Conservation (phyloP, 345 rosid species). For the Atalantia buxifolia region DNA sequence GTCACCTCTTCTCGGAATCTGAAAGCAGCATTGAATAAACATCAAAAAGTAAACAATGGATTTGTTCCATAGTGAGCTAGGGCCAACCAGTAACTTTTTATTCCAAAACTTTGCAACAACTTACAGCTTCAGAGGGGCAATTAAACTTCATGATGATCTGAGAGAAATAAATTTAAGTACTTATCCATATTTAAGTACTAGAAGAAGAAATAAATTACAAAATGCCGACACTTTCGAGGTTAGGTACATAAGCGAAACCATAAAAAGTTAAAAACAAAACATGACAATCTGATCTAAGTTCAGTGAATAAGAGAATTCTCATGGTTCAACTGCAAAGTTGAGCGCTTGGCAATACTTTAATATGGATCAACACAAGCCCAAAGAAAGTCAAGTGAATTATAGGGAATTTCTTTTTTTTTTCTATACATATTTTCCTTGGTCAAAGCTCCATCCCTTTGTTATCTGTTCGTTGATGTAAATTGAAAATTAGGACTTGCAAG, state of each 20-base stretch:
- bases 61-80: neutral
- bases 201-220: neutral
- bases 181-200: neutral
- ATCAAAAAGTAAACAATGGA: neutral
- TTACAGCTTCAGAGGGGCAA: neutral
- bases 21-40: constrained; percentile 29
- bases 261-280: too few species aligned
- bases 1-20: constrained; percentile 39
- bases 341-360: neutral
- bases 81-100: neutral
- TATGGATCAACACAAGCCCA: neutral
- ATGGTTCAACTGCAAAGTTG: neutral
- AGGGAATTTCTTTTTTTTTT: neutral
- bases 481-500: neutral
- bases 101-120: neutral
- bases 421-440: neutral
- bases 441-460: neutral
- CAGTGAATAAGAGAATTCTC: neutral
- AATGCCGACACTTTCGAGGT: neutral
- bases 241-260: neutral
- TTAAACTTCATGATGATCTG: neutral
- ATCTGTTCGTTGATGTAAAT: neutral
- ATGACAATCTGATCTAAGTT: neutral
- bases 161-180: too few species aligned
- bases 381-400: neutral